These are phyloP conservation scores for Periconia sp. DNA, from an alignment of 2,329 filamentous ascomycete genomes.

Conservation along the genomic window DNA sequence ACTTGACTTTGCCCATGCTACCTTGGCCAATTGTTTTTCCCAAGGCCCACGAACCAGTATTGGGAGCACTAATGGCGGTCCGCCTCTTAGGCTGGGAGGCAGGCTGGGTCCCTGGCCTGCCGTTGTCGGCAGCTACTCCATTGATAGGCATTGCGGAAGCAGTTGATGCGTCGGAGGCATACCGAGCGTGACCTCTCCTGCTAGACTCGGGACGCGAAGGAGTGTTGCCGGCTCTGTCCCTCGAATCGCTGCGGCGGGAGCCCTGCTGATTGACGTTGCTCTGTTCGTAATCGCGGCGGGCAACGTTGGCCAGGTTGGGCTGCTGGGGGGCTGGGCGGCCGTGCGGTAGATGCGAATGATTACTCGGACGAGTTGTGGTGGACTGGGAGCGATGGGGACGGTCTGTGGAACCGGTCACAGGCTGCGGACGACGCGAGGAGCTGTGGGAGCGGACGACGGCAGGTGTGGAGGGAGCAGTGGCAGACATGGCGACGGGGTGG, in stretches of 20 bases:
- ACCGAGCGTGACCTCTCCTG: conserved; percentile 49
- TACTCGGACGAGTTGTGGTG: conserved; percentile 35
- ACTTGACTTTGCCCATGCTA: conserved; percentile 98
- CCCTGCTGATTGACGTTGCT: conserved; percentile 60
- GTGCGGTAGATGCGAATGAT: conserved; percentile 38
- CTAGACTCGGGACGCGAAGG: conserved; percentile 59
- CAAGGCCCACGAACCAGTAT: conserved; percentile 83
- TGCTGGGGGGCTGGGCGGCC: conserved; percentile 32
- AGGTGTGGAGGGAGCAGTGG: conserved; percentile 45
- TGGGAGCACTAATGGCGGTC: conserved; percentile 86
- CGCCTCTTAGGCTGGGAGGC: conserved; percentile 47
- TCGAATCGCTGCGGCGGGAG: conserved; percentile 65
- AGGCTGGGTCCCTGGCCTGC: conserved; percentile 21
- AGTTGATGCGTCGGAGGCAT: conserved; percentile 48
- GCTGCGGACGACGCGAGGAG: conserved; percentile 29
- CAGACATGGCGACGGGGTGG: conserved; percentile 29
- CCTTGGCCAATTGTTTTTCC: conserved; percentile 97
- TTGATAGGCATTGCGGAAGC: conserved; percentile 41
- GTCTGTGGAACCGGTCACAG: conserved; percentile 26
- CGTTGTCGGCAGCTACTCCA: conserved; percentile 37
- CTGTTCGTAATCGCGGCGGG: conserved; percentile 74
- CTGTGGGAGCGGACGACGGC: conserved; percentile 42
- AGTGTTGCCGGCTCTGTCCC: conserved; percentile 55
- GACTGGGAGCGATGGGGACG: conserved; percentile 42
- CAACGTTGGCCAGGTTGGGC: conserved; percentile 54